Conservation (phyloP, 805 yeast species). For the Candida quercuum region DNA sequence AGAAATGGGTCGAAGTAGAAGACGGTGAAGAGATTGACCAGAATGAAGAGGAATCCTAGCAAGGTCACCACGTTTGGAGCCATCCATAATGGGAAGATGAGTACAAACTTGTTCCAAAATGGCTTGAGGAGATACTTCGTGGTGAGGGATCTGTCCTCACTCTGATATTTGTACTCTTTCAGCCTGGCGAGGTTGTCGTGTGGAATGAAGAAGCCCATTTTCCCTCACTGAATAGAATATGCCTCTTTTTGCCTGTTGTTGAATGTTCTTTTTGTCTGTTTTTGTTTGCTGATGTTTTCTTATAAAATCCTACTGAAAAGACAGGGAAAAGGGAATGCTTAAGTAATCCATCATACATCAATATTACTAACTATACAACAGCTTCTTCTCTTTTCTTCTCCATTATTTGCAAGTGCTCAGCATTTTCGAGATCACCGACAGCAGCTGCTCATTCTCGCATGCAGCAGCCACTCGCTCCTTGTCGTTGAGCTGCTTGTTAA, state of each 20-base stretch:
- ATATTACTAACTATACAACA: too few relatives aligned
- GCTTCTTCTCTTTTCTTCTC: not conserved
- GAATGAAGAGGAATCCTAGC: conserved; percentile 67
- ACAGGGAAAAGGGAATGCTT: too few relatives aligned
- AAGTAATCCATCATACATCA: too few relatives aligned
- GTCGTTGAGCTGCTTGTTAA: conserved; percentile 93
- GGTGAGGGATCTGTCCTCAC: conserved; percentile 76
- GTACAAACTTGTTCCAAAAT: conserved; percentile 73
- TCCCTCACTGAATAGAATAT: not conserved
- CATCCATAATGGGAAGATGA: conserved; percentile 76
- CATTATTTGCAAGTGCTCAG: conserved; percentile 63
- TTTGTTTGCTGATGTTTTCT: not conserved
- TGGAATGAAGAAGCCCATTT: conserved; percentile 67
- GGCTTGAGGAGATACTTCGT: conserved; percentile 74
- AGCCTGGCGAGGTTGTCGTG: conserved; percentile 40
- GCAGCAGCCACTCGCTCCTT: conserved; percentile 99
- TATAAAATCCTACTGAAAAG: not conserved
- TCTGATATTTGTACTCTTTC: conserved; percentile 50
- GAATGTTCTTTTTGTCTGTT: not conserved
- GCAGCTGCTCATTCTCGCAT: conserved; percentile 89
- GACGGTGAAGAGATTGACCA: conserved; percentile 57
- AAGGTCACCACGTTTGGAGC: conserved; percentile 92
- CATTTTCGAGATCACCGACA: conserved; percentile 91
- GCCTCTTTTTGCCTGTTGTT: not conserved
- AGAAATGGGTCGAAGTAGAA: conserved; percentile 71